A percentile compares a stretch with the other conserved stretches of the same genome.
Evolutionary conservation across 2,329 filamentous ascomycete species (phyloP).

Genomic region (Hypocreales sp.): DNA sequence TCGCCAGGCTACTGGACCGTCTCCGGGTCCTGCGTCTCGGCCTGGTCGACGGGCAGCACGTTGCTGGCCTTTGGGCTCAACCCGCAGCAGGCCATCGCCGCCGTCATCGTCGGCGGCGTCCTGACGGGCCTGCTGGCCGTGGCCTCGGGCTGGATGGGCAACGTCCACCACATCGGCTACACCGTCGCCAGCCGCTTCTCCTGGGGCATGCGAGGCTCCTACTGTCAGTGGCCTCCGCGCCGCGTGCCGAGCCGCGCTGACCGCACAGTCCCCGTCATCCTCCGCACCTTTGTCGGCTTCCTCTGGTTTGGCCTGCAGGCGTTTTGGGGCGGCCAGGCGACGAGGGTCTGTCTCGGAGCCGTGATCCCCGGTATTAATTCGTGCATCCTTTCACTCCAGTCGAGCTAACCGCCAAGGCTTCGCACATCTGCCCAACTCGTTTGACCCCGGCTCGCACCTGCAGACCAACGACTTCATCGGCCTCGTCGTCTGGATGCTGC

Average conservation of each 20-base stretch:
- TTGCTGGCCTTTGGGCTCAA: slow-evolving; percentile 11
- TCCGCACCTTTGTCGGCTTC: slow-evolving; percentile 10
- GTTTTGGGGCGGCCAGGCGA: slow-evolving; percentile 13
- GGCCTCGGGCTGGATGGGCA: slow-evolving; percentile 9
- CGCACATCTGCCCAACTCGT: slow-evolving; percentile 10
- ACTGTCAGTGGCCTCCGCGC: slow-evolving; percentile 9
- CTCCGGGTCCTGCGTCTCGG: slow-evolving; percentile 9
- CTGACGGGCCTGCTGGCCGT: slow-evolving; percentile 8
- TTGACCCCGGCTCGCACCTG: slow-evolving; percentile 8
- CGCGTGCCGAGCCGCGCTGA: too few species aligned
- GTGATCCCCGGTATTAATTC: slow-evolving; percentile 9
- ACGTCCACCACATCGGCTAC: slow-evolving; percentile 11
- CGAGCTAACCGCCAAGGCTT: slow-evolving; percentile 3
- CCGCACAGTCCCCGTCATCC: slow-evolving; percentile 4
- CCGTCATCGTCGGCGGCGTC: slow-evolving; percentile 8
- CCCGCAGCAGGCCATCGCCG: slow-evolving; percentile 11
- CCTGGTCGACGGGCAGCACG: slow-evolving; percentile 10
- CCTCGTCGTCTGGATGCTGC: slow-evolving; percentile 10
- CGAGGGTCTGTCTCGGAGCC: slow-evolving; percentile 11
- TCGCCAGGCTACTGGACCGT: slow-evolving; percentile 9
- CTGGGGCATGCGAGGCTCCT: slow-evolving; percentile 31
- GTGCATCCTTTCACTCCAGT: neutral
- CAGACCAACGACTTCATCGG: slow-evolving; percentile 12
- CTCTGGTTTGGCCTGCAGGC: slow-evolving; percentile 15
- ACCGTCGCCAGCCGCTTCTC: slow-evolving; percentile 21